Conservation (phyloP, 83 land plant genomes). For the Picea abies region DNA sequence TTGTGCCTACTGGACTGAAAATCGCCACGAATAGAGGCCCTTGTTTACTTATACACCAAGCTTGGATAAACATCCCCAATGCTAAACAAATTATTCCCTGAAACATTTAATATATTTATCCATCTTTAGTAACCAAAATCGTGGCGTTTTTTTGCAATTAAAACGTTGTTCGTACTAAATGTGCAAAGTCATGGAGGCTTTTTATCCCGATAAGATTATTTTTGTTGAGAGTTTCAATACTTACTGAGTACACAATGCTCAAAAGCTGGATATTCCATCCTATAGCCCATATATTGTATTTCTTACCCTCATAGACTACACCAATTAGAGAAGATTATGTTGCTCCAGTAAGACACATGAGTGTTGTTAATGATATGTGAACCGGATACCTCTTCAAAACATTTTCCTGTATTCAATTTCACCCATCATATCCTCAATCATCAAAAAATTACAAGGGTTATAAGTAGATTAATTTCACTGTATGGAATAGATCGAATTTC, state of each 20-base stretch:
- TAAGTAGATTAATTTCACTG: too few species aligned
- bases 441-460: too few species aligned
- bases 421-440: too few species aligned
- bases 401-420: constrained; percentile 14
- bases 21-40: too few species aligned
- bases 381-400: constrained; percentile 10
- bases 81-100: too few species aligned
- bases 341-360: neutral
- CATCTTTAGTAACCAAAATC: neutral
- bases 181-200: neutral
- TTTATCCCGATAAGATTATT: neutral
- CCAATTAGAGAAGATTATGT: too few species aligned
- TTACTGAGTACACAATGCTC: constrained; percentile 8
- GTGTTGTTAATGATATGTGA: constrained; percentile 3
- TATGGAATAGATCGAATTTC: too few species aligned
- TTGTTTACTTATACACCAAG: too few species aligned
- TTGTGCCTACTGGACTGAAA: too few species aligned
- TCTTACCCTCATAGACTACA: neutral
- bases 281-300: neutral
- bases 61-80: too few species aligned
- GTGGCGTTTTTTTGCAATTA: neutral
- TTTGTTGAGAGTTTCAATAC: neutral
- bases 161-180: neutral
- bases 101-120: neutral
- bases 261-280: neutral